phyloP scores from a whole-genome alignment of 768 basidiomycete genomes.

The Termitomyces heimii region DNA sequence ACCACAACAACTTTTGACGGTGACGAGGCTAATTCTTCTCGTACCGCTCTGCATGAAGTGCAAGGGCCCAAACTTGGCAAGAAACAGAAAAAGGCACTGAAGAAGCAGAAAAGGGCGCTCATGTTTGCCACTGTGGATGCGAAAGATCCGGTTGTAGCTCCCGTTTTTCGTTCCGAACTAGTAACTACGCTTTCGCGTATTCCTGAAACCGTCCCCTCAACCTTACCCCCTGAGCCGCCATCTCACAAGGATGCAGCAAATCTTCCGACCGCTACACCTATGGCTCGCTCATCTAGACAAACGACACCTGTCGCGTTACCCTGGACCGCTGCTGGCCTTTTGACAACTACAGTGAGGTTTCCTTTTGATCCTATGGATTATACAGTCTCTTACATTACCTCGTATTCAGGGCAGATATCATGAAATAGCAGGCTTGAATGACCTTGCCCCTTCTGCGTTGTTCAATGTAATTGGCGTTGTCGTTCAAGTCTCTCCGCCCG shows the following conservation, averaged over 20 bases:
- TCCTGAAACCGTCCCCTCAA: not conserved
- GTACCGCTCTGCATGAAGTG: not conserved
- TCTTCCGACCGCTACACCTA: not conserved
- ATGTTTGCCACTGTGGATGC: not conserved
- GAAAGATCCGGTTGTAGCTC: not conserved
- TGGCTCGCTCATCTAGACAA: not conserved
- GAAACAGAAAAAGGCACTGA: constrained; percentile 1
- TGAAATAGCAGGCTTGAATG: constrained; percentile 6
- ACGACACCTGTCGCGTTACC: not conserved
- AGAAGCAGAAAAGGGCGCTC: not conserved
- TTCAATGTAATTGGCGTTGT: constrained; percentile 21
- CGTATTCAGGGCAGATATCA: constrained; percentile 14
- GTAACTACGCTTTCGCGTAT: not conserved
- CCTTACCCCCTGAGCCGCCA: not conserved
- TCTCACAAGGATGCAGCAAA: not conserved
- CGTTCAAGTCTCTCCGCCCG: constrained; percentile 10
- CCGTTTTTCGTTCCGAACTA: not conserved
- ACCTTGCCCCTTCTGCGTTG: not conserved
- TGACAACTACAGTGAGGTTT: not conserved
- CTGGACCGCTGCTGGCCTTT: not conserved
- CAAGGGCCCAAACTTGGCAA: constrained; percentile 1
- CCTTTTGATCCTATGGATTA: not conserved
- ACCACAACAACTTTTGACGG: not conserved
- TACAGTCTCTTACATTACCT: not conserved
- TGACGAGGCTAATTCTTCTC: not conserved